A percentile compares a stretch with the other conserved stretches of the same genome.
Conservation (phyloP, 2,329 filamentous ascomycete species). For the Colletotrichum theobromicola region DNA sequence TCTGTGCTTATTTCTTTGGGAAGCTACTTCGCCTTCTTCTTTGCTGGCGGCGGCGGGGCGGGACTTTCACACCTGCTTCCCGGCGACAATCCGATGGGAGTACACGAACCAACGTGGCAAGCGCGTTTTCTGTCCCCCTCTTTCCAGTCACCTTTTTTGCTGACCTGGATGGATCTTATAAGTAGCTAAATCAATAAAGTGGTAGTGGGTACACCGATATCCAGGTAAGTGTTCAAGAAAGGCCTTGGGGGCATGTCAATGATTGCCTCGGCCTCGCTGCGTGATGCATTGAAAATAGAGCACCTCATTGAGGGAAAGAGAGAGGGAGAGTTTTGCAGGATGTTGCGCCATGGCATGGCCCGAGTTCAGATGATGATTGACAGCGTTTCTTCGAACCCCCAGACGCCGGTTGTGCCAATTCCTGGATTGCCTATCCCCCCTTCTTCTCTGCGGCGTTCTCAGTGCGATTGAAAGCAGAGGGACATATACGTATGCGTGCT, state of each 20-base stretch:
- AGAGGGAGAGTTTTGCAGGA: not conserved
- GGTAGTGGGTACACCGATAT: too few species aligned
- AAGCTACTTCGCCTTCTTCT: not conserved
- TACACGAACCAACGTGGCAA: not conserved
- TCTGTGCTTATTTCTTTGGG: not conserved
- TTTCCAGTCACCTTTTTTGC: not conserved
- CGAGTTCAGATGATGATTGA: conserved; percentile 2
- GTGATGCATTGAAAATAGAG: not conserved
- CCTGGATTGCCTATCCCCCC: not conserved
- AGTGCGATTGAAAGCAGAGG: not conserved
- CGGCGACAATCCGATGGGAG: not conserved
- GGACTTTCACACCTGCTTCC: not conserved
- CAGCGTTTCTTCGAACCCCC: not conserved
- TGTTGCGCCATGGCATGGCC: not conserved
- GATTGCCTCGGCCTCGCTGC: not conserved
- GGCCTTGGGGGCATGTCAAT: too few species aligned
- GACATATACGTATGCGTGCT: not conserved
- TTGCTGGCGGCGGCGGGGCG: not conserved
- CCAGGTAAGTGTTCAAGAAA: not conserved
- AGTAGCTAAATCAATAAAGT: too few species aligned
- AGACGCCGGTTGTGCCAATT: not conserved
- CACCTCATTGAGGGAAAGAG: not conserved
- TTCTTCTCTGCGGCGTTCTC: not conserved
- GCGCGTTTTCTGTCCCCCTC: not conserved
- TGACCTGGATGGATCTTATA: not conserved